phyloP scores from a whole-genome alignment of 2,329 filamentous ascomycete genomes.

The Cordyceps farinosa region DNA sequence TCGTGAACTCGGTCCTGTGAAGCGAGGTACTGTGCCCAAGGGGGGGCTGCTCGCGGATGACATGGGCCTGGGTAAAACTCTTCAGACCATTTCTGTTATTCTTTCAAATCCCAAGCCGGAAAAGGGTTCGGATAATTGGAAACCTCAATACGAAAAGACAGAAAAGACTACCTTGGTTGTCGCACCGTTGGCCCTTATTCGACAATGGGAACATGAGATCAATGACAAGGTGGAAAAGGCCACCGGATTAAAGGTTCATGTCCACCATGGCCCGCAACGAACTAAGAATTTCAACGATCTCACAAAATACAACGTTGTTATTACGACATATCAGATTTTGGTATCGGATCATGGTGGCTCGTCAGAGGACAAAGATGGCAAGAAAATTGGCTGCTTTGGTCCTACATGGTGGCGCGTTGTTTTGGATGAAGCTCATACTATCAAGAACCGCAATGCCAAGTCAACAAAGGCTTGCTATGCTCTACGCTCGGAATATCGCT shows the following conservation, averaged over 20 bases:
- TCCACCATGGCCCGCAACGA: constrained; percentile 86
- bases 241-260: constrained; percentile 72
- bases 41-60: constrained; percentile 95
- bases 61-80: constrained; percentile 94
- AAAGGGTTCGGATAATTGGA: constrained; percentile 56
- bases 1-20: constrained; percentile 81
- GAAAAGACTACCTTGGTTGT: constrained; percentile 85
- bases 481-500: constrained; percentile 80
- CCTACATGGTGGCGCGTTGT: constrained; percentile 94
- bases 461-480: constrained; percentile 89
- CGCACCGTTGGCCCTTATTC: constrained; percentile 87
- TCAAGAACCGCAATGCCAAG: constrained; percentile 97
- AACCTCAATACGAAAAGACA: constrained; percentile 64
- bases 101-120: constrained; percentile 72
- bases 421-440: constrained; percentile 93
- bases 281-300: constrained; percentile 76
- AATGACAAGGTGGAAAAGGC: constrained; percentile 70
- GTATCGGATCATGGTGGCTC: constrained; percentile 82
- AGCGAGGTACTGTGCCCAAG: constrained; percentile 77
- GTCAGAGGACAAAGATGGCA: constrained; percentile 54
- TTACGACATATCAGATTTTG: constrained; percentile 94
- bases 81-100: constrained; percentile 88
- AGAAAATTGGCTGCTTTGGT: constrained; percentile 81
- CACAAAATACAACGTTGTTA: constrained; percentile 85
- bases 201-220: constrained; percentile 95